These are phyloP conservation scores for Kurtzmaniella quercitrusa DNA, from an alignment of 1,139 yeast species.

Conservation along the genomic window DNA sequence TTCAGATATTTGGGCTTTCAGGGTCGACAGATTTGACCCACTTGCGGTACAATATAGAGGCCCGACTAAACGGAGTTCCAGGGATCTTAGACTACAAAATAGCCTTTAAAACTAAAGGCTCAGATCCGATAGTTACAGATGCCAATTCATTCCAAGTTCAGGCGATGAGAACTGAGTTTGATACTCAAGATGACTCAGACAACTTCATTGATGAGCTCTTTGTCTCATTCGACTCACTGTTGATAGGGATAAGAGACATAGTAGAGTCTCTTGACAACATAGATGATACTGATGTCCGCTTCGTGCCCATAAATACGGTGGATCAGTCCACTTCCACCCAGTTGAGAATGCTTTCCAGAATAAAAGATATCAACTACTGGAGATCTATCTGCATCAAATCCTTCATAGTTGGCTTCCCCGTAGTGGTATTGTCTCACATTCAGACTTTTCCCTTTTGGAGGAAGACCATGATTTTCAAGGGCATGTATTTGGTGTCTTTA, in stretches of 20 bases:
- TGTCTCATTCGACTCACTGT: slow-evolving; percentile 39
- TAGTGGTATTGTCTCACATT: slow-evolving; percentile 53
- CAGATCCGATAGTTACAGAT: slow-evolving; percentile 9
- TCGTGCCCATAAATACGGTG: slow-evolving; percentile 37
- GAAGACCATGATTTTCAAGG: slow-evolving; percentile 34
- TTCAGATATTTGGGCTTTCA: slow-evolving; percentile 32
- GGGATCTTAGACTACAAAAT: slow-evolving; percentile 25
- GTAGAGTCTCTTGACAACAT: slow-evolving; percentile 37
- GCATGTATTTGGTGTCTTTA: slow-evolving; percentile 55
- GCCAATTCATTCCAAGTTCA: slow-evolving; percentile 13
- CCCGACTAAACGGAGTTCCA: slow-evolving; percentile 26
- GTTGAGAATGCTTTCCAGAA: slow-evolving; percentile 60
- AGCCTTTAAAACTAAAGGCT: slow-evolving; percentile 12
- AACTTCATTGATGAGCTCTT: slow-evolving; percentile 32
- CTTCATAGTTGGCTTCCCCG: slow-evolving; percentile 57
- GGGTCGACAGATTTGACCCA: slow-evolving; percentile 22
- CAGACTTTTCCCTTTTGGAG: slow-evolving; percentile 30
- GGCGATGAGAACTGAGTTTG: slow-evolving; percentile 11
- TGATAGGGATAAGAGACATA: slow-evolving; percentile 55
- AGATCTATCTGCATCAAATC: slow-evolving; percentile 49
- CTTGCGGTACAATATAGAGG: slow-evolving; percentile 39
- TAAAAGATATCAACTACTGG: slow-evolving; percentile 74
- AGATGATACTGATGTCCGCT: slow-evolving; percentile 23
- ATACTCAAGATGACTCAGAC: slow-evolving; percentile 13
- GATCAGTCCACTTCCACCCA: slow-evolving; percentile 56